Evolutionary conservation across 352 stramenopile species (phyloP).

Genomic region (Bremia lactucae): DNA sequence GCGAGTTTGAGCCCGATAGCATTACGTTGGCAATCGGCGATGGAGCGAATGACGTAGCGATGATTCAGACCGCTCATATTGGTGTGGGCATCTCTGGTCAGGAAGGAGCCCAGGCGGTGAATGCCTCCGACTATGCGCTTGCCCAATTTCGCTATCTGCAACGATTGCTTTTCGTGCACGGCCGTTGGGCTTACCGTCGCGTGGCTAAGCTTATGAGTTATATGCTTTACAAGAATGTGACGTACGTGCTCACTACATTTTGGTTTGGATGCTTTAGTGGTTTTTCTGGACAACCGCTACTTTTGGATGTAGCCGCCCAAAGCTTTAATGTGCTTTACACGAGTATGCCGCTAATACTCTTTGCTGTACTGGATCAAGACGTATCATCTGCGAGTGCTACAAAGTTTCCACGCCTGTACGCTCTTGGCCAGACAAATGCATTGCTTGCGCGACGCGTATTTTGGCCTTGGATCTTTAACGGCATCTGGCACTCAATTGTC

Average conservation of each 20-base stretch:
- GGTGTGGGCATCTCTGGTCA: slow-evolving; percentile 88
- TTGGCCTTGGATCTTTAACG: slow-evolving; percentile 76
- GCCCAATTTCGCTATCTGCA: slow-evolving; percentile 90
- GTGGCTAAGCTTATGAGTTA: slow-evolving; percentile 89
- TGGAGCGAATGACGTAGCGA: slow-evolving; percentile 93
- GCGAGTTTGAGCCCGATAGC: slow-evolving; percentile 48
- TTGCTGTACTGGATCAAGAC: slow-evolving; percentile 73
- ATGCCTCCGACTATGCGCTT: slow-evolving; percentile 89
- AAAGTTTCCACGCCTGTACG: slow-evolving; percentile 57
- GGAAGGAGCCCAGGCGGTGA: slow-evolving; percentile 89
- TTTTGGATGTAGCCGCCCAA: slow-evolving; percentile 66
- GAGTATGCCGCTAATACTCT: slow-evolving; percentile 60
- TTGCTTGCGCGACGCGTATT: slow-evolving; percentile 52
- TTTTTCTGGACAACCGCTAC: slow-evolving; percentile 70
- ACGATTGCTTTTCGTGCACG: slow-evolving; percentile 87
- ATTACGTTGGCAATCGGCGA: slow-evolving; percentile 91
- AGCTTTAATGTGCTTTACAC: slow-evolving; percentile 82
- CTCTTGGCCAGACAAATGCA: slow-evolving; percentile 57
- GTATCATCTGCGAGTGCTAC: slow-evolving; percentile 52
- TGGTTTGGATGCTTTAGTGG: slow-evolving; percentile 76
- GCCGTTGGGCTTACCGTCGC: slow-evolving; percentile 87
- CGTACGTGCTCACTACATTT: slow-evolving; percentile 75
- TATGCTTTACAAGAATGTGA: slow-evolving; percentile 93
- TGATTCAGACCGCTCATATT: slow-evolving; percentile 90
- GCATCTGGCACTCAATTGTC: slow-evolving; percentile 71